Evolutionary conservation across 495 filamentous ascomycete species (phyloP).

Genomic region (Penicillium desertorum): DNA sequence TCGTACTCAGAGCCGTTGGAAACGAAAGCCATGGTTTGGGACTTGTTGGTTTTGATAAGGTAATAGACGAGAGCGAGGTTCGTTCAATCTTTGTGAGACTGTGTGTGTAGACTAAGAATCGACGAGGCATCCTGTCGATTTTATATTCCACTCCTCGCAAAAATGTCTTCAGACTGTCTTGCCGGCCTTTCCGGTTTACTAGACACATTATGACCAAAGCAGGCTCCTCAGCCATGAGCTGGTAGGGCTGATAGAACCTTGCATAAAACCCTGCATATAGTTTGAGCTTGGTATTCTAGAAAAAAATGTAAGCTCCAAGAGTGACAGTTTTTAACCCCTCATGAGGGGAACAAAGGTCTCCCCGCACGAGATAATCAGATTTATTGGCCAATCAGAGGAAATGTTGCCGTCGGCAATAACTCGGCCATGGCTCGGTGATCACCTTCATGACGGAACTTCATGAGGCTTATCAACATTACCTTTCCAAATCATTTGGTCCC

Average conservation of each 20-base stretch:
- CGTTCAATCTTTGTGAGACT: background rate
- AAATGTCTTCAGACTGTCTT: background rate
- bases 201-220: background rate
- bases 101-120: background rate
- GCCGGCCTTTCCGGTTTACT: background rate
- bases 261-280: background rate
- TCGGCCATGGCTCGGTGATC: background rate
- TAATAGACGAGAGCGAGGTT: background rate
- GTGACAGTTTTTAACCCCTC: slow-evolving; percentile 13
- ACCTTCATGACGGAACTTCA: no score
- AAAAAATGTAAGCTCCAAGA: background rate
- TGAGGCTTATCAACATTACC: no score
- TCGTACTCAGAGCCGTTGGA: slow-evolving; percentile 30
- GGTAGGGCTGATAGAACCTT: background rate
- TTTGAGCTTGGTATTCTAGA: background rate
- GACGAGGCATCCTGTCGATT: background rate
- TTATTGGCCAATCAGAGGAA: background rate
- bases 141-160: slow-evolving; percentile 3
- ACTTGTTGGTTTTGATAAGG: background rate
- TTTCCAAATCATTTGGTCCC: background rate
- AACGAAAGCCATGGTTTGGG: slow-evolving; percentile 20
- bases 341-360: slow-evolving; percentile 18
- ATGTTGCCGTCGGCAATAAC: background rate
- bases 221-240: background rate
- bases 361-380: slow-evolving; percentile 3